Evolutionary conservation across 78 protist genomes (phyloP).

Genomic region (Speleostelium caveatum): DNA sequence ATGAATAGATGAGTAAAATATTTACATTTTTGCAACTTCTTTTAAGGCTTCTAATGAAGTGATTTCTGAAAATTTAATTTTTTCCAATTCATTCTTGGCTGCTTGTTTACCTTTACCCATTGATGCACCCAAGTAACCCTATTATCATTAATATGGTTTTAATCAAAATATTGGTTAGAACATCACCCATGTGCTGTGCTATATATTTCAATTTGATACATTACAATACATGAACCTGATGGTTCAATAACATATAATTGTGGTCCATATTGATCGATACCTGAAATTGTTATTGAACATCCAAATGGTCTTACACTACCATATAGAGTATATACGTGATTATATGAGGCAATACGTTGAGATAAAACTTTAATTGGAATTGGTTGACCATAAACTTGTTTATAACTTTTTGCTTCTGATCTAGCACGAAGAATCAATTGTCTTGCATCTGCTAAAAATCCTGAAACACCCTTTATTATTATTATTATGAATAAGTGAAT

Average conservation of each 20-base stretch:
- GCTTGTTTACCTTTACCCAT: constrained; percentile 95
- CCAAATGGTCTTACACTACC: constrained; percentile 98
- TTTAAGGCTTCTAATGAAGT: constrained; percentile 92
- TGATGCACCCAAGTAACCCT: constrained; percentile 90
- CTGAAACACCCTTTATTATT: constrained; percentile 83
- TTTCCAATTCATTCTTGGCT: constrained; percentile 97
- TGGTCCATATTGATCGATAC: constrained; percentile 89
- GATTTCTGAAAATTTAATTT: constrained; percentile 86
- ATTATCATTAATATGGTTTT: too few relatives aligned
- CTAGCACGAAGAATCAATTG: constrained; percentile 91
- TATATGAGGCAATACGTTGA: constrained; percentile 63
- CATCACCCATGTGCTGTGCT: neutral
- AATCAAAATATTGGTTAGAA: neutral
- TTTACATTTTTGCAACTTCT: constrained; percentile 91
- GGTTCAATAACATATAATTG: constrained; percentile 96
- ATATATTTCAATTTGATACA: constrained; percentile 41
- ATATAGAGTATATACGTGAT: constrained; percentile 92
- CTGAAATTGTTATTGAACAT: constrained; percentile 88
- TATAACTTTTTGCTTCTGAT: constrained; percentile 89
- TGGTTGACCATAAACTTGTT: constrained; percentile 70
- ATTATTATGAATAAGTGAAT: neutral
- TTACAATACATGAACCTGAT: constrained; percentile 90
- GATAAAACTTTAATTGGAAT: constrained; percentile 88
- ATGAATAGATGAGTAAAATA: neutral
- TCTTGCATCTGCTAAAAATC: constrained; percentile 96